A percentile compares a stretch with the other conserved stretches of the same genome.
phyloP scores from a whole-genome alignment of 208 protist species.

The Leishmania turanica region DNA sequence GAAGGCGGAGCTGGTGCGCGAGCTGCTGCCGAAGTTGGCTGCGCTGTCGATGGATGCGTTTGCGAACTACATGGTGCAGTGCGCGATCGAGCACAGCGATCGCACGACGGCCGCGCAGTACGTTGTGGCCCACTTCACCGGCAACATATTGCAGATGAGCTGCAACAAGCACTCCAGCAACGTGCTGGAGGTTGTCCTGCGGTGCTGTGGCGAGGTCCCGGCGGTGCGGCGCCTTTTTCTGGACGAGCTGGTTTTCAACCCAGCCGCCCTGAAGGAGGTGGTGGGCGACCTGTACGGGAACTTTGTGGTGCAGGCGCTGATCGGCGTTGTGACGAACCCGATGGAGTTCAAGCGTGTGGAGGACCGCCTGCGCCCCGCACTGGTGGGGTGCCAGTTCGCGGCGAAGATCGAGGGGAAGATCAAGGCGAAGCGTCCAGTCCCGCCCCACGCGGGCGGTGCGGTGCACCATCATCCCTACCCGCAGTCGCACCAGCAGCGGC shows the following conservation, averaged over 20 bases:
- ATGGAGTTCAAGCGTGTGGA: constrained; percentile 69
- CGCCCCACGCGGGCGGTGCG: background rate
- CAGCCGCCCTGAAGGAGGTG: constrained; percentile 71
- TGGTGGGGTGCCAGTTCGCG: constrained; percentile 59
- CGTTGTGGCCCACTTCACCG: constrained; percentile 55
- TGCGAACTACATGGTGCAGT: constrained; percentile 93
- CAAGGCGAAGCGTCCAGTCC: constrained; percentile 32
- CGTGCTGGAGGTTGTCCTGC: constrained; percentile 83
- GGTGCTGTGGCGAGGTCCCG: constrained; percentile 59
- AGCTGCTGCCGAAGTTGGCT: constrained; percentile 65
- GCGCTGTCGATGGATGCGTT: constrained; percentile 78
- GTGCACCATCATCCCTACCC: background rate
- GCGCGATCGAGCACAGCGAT: constrained; percentile 76
- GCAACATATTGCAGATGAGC: constrained; percentile 73
- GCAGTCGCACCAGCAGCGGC: constrained; percentile 8
- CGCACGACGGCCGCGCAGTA: constrained; percentile 62
- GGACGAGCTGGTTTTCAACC: constrained; percentile 86
- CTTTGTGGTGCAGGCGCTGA: constrained; percentile 85
- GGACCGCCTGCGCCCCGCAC: constrained; percentile 64
- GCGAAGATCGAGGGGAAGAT: constrained; percentile 72
- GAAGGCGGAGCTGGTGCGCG: constrained; percentile 61
- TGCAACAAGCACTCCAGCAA: constrained; percentile 74
- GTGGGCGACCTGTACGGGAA: constrained; percentile 87
- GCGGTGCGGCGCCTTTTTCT: constrained; percentile 68
- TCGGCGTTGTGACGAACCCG: constrained; percentile 48